Conservation (phyloP, 2,329 filamentous ascomycete genomes). For the Colletotrichum eleusines region DNA sequence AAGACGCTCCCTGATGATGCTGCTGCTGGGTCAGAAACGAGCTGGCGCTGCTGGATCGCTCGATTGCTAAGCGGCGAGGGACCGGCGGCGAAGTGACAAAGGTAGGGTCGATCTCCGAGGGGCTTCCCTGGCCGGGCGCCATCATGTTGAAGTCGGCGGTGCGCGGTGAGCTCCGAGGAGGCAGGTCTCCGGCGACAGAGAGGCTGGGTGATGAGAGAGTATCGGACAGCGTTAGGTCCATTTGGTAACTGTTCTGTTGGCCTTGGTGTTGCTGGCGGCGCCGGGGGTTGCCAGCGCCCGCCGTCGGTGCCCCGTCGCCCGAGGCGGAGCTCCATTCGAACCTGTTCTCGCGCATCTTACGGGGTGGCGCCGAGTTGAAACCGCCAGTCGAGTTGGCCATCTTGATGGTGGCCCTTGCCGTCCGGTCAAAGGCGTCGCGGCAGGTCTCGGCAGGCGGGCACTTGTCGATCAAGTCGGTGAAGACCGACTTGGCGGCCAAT, state of each 20-base stretch:
- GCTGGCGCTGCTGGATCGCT: slow-evolving; percentile 48
- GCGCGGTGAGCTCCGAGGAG: slow-evolving; percentile 57
- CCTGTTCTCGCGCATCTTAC: slow-evolving; percentile 36
- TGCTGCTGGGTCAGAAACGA: slow-evolving; percentile 51
- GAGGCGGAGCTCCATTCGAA: slow-evolving; percentile 49
- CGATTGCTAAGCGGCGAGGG: slow-evolving; percentile 52
- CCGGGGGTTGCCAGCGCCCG: slow-evolving; percentile 44
- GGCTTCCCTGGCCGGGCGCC: slow-evolving; percentile 49
- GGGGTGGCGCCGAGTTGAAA: slow-evolving; percentile 65
- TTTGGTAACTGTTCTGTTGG: slow-evolving; percentile 45
- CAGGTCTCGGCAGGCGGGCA: slow-evolving; percentile 96
- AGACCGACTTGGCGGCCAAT: slow-evolving; percentile 90
- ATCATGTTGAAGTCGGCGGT: slow-evolving; percentile 53
- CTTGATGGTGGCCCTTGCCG: slow-evolving; percentile 93
- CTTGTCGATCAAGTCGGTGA: slow-evolving; percentile 91
- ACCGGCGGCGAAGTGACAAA: slow-evolving; percentile 60
- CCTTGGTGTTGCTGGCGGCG: slow-evolving; percentile 44
- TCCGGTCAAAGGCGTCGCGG: slow-evolving; percentile 92
- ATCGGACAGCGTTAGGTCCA: slow-evolving; percentile 55
- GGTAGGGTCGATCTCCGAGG: slow-evolving; percentile 54
- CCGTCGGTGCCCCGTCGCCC: slow-evolving; percentile 45
- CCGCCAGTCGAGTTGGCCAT: slow-evolving; percentile 92
- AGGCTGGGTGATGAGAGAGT: slow-evolving; percentile 57
- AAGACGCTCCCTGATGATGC: slow-evolving; percentile 49
- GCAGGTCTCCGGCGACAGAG: slow-evolving; percentile 52